Percentiles rank a stretch among this genome's conserved stretches.
These are phyloP conservation scores for Eragrostis curvula DNA, from an alignment of 176 grass and related monocot genomes.

Conservation along the genomic window DNA sequence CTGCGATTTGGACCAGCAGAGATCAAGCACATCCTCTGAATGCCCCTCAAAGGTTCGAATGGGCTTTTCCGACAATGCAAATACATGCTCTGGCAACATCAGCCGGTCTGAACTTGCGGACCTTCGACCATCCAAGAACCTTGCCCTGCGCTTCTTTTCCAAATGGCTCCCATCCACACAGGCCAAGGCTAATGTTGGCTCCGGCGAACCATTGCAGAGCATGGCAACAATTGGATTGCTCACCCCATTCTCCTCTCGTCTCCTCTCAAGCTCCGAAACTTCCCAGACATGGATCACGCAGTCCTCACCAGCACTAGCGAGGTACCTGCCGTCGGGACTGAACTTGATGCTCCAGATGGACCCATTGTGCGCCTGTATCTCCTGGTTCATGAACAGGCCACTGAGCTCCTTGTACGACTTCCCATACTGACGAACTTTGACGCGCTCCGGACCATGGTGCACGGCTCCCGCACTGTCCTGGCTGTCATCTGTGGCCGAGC, in stretches of 20 bases:
- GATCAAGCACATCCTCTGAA: slow-evolving; percentile 86
- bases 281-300: slow-evolving; percentile 96
- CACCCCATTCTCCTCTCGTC: slow-evolving; percentile 56
- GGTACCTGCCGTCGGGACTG: slow-evolving; percentile 75
- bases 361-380: slow-evolving; percentile 81
- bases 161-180: slow-evolving; percentile 49
- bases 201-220: slow-evolving; percentile 58
- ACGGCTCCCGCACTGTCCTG: slow-evolving; percentile 61
- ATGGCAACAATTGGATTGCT: slow-evolving; percentile 69
- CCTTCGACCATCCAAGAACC: slow-evolving; percentile 50
- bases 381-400: slow-evolving; percentile 88
- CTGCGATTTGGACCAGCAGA: slow-evolving; percentile 96
- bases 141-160: slow-evolving; percentile 76
- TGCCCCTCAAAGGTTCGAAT: slow-evolving; percentile 83
- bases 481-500: slow-evolving; percentile 93
- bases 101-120: slow-evolving; percentile 57
- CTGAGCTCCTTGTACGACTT: slow-evolving; percentile 93
- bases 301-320: slow-evolving; percentile 92
- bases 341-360: slow-evolving; percentile 93
- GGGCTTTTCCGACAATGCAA: slow-evolving; percentile 84
- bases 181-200: slow-evolving; percentile 56
- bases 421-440: slow-evolving; percentile 76
- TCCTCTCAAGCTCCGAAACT: slow-evolving; percentile 66
- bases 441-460: slow-evolving; percentile 57
- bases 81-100: slow-evolving; percentile 83